Conservation (phyloP, 108 stramenopile genomes). For the Fistulifera solaris region DNA sequence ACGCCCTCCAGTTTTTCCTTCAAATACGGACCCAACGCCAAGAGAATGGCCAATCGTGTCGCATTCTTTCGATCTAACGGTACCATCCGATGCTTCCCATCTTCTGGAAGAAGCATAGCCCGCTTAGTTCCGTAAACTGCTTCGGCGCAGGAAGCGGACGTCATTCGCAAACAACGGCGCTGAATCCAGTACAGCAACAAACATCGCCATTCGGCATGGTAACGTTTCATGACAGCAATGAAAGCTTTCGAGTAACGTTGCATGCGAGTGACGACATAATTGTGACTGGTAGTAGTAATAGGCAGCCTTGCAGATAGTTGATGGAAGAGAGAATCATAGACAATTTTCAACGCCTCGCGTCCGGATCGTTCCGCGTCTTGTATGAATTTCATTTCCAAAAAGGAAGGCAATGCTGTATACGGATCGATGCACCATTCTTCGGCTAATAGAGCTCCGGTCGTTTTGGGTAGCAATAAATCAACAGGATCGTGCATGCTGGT, state of each 20-base stretch:
- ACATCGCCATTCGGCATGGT: slow-evolving; percentile 43
- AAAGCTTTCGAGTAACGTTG: slow-evolving; percentile 18
- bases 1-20: slow-evolving; percentile 20
- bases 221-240: slow-evolving; percentile 15
- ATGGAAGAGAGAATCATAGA: slow-evolving; percentile 1
- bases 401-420: slow-evolving; percentile 63
- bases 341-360: slow-evolving; percentile 28
- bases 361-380: slow-evolving; percentile 49
- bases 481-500: no score
- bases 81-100: slow-evolving; percentile 8
- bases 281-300: not conserved
- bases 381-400: slow-evolving; percentile 70
- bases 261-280: not conserved
- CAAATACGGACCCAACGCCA: slow-evolving; percentile 59
- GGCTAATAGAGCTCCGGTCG: slow-evolving; percentile 62
- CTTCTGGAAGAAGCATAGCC: slow-evolving; percentile 31
- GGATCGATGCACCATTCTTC: slow-evolving; percentile 79
- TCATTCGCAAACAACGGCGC: slow-evolving; percentile 36
- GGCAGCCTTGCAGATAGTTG: not conserved
- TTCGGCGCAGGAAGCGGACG: slow-evolving; percentile 60
- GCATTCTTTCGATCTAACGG: slow-evolving; percentile 39
- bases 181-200: slow-evolving; percentile 46
- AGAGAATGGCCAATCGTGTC: slow-evolving; percentile 43
- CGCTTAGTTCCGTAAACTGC: slow-evolving; percentile 56
- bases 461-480: slow-evolving; percentile 19